Percentiles rank a stretch among this genome's conserved stretches.
Evolutionary conservation across 1,284 basidiomycete species (phyloP).

Genomic region (Fomitopsis betulina): DNA sequence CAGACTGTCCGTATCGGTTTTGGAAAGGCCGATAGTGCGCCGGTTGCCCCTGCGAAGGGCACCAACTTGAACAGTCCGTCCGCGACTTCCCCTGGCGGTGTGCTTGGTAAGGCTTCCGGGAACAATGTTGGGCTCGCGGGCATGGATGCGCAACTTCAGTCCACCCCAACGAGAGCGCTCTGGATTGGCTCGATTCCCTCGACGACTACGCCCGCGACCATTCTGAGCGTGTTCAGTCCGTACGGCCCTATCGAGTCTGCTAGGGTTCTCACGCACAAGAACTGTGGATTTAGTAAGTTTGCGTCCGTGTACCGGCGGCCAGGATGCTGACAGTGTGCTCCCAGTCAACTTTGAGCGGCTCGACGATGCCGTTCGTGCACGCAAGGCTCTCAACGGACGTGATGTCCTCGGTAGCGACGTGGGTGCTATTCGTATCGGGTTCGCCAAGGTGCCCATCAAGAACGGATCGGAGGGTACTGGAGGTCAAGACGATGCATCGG

Average conservation of each 20-base stretch:
- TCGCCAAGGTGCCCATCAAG: constrained; percentile 92
- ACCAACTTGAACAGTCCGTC: constrained; percentile 56
- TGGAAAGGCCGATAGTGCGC: constrained; percentile 94
- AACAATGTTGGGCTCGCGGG: constrained; percentile 49
- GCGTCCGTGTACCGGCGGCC: constrained; percentile 7
- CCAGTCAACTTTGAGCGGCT: constrained; percentile 94
- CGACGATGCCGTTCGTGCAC: constrained; percentile 92
- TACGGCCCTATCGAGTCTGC: constrained; percentile 98
- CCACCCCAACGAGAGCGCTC: constrained; percentile 86
- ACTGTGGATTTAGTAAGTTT: constrained; percentile 85
- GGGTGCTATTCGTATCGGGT: constrained; percentile 94
- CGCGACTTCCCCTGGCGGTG: constrained; percentile 56
- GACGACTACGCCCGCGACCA: constrained; percentile 88
- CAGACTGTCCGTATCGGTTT: constrained; percentile 96
- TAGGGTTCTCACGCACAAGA: constrained; percentile 93
- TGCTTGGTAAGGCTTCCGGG: constrained; percentile 41
- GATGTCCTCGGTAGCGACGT: constrained; percentile 95
- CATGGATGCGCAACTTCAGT: constrained; percentile 79
- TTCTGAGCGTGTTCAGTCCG: constrained; percentile 90
- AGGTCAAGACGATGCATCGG: constrained; percentile 56
- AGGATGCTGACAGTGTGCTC: constrained; percentile 1
- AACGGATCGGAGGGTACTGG: constrained; percentile 65
- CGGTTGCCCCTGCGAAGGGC: constrained; percentile 80
- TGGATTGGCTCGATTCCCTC: constrained; percentile 97
- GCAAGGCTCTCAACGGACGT: constrained; percentile 91